phyloP scores from a whole-genome alignment of 305 asterid genomes.

The Salvia sclarea region DNA sequence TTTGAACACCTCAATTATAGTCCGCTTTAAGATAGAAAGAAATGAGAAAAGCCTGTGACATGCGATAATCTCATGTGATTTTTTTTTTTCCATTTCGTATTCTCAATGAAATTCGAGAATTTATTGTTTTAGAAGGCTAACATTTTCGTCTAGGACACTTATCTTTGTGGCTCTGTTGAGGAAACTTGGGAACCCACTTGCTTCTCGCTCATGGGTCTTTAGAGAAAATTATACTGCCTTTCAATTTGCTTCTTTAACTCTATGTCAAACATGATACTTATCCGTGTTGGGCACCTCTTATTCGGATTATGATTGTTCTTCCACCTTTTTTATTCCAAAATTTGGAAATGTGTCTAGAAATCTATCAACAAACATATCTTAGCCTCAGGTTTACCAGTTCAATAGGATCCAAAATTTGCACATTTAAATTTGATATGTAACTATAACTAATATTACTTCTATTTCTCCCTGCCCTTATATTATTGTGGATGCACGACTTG shows the following conservation, averaged over 20 bases:
- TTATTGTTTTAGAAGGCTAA: background rate
- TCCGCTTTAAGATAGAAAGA: background rate
- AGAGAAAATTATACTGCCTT: background rate
- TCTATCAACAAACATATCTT: background rate
- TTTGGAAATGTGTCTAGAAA: background rate
- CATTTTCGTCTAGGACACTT: background rate
- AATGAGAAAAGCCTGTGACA: background rate
- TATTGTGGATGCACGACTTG: background rate
- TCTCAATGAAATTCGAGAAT: background rate
- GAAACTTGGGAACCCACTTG: background rate
- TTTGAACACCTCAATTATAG: background rate
- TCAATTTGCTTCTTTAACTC: background rate
- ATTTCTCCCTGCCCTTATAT: background rate
- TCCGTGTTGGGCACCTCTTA: background rate
- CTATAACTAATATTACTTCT: background rate
- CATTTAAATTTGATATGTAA: background rate
- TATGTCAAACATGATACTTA: background rate
- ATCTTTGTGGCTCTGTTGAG: background rate
- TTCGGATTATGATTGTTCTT: background rate
- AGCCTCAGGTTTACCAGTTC: background rate
- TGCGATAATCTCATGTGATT: background rate
- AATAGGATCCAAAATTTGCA: background rate
- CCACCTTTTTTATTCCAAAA: background rate
- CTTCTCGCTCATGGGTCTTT: background rate
- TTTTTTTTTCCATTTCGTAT: background rate